Evolutionary conservation across 2,329 filamentous ascomycete species (phyloP).

Genomic region (Penicillium sclerotiorum): DNA sequence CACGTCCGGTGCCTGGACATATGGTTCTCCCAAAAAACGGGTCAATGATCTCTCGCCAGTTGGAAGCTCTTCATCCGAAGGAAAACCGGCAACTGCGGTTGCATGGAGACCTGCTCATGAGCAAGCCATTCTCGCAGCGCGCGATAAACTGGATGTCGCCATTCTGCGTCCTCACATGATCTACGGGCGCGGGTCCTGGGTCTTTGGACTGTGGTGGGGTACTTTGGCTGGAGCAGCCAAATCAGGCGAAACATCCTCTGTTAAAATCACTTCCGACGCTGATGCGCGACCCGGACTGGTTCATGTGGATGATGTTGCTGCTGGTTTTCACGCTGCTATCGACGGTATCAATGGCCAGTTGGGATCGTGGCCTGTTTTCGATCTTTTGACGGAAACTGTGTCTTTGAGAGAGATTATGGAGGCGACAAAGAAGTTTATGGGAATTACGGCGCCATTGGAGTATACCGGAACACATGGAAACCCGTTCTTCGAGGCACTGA

Average conservation of each 20-base stretch:
- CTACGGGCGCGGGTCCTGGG: constrained; percentile 38
- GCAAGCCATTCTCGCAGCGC: constrained; percentile 30
- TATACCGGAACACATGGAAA: constrained; percentile 28
- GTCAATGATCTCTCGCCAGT: constrained; percentile 36
- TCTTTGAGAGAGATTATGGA: constrained; percentile 31
- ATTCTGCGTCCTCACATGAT: constrained; percentile 21
- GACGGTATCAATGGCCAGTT: constrained; percentile 34
- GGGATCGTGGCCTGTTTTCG: constrained; percentile 42
- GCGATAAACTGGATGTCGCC: constrained; percentile 5
- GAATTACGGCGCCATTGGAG: constrained; percentile 30
- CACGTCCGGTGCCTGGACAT: constrained; percentile 41
- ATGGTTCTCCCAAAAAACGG: constrained; percentile 31
- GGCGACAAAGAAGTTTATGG: constrained; percentile 15
- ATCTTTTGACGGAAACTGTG: constrained; percentile 33
- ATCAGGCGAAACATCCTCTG: constrained; percentile 17
- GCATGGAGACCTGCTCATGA: constrained; percentile 38
- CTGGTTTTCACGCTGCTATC: constrained; percentile 35
- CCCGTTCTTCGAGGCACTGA: constrained; percentile 30
- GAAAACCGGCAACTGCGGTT: constrained; percentile 26
- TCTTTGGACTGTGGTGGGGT: constrained; percentile 27
- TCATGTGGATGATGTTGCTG: constrained; percentile 44
- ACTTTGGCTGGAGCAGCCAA: constrained; percentile 8
- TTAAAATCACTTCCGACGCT: constrained; percentile 26
- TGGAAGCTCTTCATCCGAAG: constrained; percentile 13
- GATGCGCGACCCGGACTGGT: constrained; percentile 29